These are phyloP conservation scores for Termitomyces sp. DNA, from an alignment of 768 basidiomycete species.

Conservation along the genomic window DNA sequence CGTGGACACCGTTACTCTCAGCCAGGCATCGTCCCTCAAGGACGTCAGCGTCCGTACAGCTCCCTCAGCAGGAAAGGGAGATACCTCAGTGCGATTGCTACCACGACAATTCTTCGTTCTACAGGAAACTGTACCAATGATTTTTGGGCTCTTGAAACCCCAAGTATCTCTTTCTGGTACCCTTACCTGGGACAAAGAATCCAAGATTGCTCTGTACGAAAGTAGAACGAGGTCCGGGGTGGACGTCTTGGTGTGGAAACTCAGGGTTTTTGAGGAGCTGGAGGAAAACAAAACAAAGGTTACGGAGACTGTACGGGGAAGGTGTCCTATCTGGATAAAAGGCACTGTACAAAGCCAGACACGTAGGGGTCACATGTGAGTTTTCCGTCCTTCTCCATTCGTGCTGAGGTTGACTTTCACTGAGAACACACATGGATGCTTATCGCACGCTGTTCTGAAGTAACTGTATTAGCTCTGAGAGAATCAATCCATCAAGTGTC, in stretches of 20 bases:
- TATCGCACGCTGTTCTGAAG: slow-evolving; percentile 24
- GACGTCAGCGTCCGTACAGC: slow-evolving; percentile 14
- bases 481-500: background rate
- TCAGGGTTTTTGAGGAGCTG: slow-evolving; percentile 25
- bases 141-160: slow-evolving; percentile 26
- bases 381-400: background rate
- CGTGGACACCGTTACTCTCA: slow-evolving; percentile 20
- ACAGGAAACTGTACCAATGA: slow-evolving; percentile 27
- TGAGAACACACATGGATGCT: slow-evolving; percentile 26
- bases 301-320: slow-evolving; percentile 28
- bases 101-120: slow-evolving; percentile 28
- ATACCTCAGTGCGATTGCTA: slow-evolving; percentile 4
- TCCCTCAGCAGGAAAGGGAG: background rate
- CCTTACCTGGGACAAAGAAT: slow-evolving; percentile 29
- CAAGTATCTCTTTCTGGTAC: slow-evolving; percentile 26
- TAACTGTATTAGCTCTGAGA: background rate
- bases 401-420: background rate
- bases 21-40: slow-evolving; percentile 6
- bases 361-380: slow-evolving; percentile 24
- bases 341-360: slow-evolving; percentile 24
- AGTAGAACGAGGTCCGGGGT: slow-evolving; percentile 15
- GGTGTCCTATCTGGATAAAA: slow-evolving; percentile 23
- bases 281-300: slow-evolving; percentile 24
- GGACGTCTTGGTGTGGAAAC: slow-evolving; percentile 26
- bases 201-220: slow-evolving; percentile 26